Conservation (phyloP, 495 filamentous ascomycete species). For the Niebla homalea region DNA sequence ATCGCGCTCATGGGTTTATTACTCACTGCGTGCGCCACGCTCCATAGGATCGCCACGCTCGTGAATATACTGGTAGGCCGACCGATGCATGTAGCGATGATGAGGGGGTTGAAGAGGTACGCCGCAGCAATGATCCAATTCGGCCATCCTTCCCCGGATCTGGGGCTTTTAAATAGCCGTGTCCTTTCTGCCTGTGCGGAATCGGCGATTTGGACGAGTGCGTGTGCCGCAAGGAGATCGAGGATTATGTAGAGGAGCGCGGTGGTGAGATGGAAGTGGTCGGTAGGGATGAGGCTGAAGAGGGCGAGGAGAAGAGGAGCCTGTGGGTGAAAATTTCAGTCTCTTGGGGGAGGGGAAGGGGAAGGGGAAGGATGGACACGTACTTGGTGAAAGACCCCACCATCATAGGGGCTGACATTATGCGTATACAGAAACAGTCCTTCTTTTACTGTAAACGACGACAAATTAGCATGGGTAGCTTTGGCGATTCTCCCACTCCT, state of each 20-base stretch:
- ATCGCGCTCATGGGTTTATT: slow-evolving; percentile 66
- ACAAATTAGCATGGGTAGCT: no score
- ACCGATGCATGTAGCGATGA: slow-evolving; percentile 83
- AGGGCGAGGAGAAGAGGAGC: slow-evolving; percentile 84
- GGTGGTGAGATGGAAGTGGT: slow-evolving; percentile 54
- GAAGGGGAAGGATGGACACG: not conserved
- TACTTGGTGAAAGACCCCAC: slow-evolving; percentile 92
- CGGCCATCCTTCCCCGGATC: slow-evolving; percentile 66
- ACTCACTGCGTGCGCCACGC: slow-evolving; percentile 67
- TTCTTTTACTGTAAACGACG: slow-evolving; percentile 60
- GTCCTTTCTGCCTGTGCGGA: slow-evolving; percentile 64
- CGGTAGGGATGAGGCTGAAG: slow-evolving; percentile 71
- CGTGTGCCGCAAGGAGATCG: slow-evolving; percentile 71
- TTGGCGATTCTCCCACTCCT: no score
- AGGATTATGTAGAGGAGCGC: slow-evolving; percentile 68
- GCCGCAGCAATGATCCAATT: slow-evolving; percentile 61
- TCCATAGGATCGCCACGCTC: slow-evolving; percentile 72
- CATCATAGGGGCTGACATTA: slow-evolving; percentile 95
- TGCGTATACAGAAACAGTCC: slow-evolving; percentile 90
- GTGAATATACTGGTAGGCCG: slow-evolving; percentile 86
- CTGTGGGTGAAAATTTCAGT: slow-evolving; percentile 25
- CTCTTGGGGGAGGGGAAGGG: not conserved
- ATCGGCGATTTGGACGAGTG: slow-evolving; percentile 71
- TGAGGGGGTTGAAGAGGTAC: slow-evolving; percentile 94
- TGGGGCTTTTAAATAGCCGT: slow-evolving; percentile 59